A percentile compares a stretch with the other conserved stretches of the same genome.
Conservation (phyloP, 2,329 filamentous ascomycete species). For the Fusarium domesticum region DNA sequence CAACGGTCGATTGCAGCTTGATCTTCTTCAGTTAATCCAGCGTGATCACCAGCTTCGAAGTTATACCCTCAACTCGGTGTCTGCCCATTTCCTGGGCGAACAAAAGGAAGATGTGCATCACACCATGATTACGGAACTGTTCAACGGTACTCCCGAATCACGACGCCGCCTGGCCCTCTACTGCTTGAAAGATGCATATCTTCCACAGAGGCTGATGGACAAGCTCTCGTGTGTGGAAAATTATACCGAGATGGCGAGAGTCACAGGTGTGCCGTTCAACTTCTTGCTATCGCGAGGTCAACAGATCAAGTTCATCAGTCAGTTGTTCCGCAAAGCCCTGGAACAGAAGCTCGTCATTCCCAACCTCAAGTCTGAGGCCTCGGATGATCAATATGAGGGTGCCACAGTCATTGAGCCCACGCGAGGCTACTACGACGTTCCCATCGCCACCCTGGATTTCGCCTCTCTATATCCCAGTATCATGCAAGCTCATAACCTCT, state of each 20-base stretch:
- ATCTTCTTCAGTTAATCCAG: constrained; percentile 91
- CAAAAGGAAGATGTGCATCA: constrained; percentile 99
- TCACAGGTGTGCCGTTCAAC: constrained; percentile 97
- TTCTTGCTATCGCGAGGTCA: constrained; percentile 88
- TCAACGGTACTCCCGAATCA: constrained; percentile 93
- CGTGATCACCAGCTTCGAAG: constrained; percentile 92
- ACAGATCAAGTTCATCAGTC: constrained; percentile 96
- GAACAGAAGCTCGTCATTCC: constrained; percentile 94
- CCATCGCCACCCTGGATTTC: constrained; percentile 96
- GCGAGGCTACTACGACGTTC: constrained; percentile 90
- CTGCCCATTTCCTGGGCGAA: constrained; percentile 88
- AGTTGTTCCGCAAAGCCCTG: constrained; percentile 90
- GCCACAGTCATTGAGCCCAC: constrained; percentile 96
- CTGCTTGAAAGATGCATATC: constrained; percentile 94
- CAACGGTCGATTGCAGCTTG: constrained; percentile 87
- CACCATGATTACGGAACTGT: constrained; percentile 98
- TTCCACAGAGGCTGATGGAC: constrained; percentile 92
- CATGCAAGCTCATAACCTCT: constrained; percentile 97
- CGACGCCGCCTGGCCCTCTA: constrained; percentile 88
- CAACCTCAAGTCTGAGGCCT: constrained; percentile 67
- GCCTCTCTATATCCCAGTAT: constrained; percentile 98
- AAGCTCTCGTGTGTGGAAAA: constrained; percentile 98
- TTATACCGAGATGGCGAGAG: constrained; percentile 99
- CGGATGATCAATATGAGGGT: constrained; percentile 92
- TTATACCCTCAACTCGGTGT: constrained; percentile 96